A percentile compares a stretch with the other conserved stretches of the same genome.
Evolutionary conservation across 2,329 filamentous ascomycete genomes (phyloP).

Genomic region (Coleophoma eucalyptorum): DNA sequence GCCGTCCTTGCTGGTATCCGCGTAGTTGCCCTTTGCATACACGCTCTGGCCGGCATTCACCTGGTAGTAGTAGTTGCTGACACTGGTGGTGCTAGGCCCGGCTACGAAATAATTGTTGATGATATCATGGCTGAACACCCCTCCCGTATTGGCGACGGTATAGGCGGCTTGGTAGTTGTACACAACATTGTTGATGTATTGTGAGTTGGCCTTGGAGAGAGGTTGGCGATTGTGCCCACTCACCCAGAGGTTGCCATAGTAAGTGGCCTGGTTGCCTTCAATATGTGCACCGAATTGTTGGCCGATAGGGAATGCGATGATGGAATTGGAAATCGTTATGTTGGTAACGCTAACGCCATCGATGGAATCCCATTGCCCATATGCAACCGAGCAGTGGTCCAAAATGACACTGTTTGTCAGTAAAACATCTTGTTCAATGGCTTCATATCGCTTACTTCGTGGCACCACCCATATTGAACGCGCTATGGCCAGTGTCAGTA

Average conservation of each 20-base stretch:
- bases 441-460: conserved; percentile 22
- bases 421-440: no score
- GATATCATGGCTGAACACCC: conserved; percentile 45
- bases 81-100: conserved; percentile 44
- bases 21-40: conserved; percentile 48
- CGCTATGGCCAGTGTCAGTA: conserved; percentile 46
- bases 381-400: conserved; percentile 49
- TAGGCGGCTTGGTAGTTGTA: conserved; percentile 55
- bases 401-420: conserved; percentile 40
- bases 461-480: conserved; percentile 47
- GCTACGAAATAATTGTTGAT: conserved; percentile 55
- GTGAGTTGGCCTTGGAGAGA: conserved; percentile 52
- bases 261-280: conserved; percentile 46
- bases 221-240: conserved; percentile 55
- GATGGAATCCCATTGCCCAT: conserved; percentile 52
- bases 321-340: not conserved
- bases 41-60: conserved; percentile 51
- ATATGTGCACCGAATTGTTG: conserved; percentile 51
- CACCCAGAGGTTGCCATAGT: conserved; percentile 52
- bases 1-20: conserved; percentile 46
- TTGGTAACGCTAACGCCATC: conserved; percentile 29
- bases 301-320: conserved; percentile 30
- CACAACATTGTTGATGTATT: conserved; percentile 46
- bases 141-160: conserved; percentile 46
- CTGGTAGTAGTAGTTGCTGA: conserved; percentile 51